Evolutionary conservation across 345 rosid species (phyloP), one percentile per base, ranked within the genome.

Genomic region (Lagerstroemia speciosa): DNA sequence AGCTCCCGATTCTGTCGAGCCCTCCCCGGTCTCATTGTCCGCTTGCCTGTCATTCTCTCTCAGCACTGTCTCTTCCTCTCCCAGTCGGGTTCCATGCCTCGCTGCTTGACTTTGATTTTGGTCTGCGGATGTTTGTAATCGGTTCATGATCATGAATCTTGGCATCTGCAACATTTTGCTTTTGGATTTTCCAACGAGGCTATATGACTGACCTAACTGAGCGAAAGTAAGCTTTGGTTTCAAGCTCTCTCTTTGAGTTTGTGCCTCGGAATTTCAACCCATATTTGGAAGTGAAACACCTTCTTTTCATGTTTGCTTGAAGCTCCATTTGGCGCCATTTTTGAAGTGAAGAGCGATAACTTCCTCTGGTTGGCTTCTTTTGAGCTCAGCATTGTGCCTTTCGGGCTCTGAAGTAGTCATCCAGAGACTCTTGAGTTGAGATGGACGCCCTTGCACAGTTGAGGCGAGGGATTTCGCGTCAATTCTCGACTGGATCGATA

Each of bases 401-500:
- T 58, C 63, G 14, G 6, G 14, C 15, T 27, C 62, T 9, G 22
- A 48, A 29, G 19, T 29, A 26, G 27, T 40, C 40, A 27, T 27
- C 33, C 11, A 2, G 20, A 31, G 6, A 24, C 24, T 2, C 2
- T 41, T 0, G 0, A 22, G 1, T 41, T 0, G 0, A 22, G 1
- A 87, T 91, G 96, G 93, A 87, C 60, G 55, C 83, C 9, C 80
- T 91, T 3, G 77, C 78, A 69, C 91, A 87, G 62, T 33, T 89
- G 70, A 87, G 78, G 80, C 83, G 90, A 7, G 93, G 93, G 52
- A 87, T 91, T 0, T 91, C 97, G 40, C 81, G 96, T 65, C 93
- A 89, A 69, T 82, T 87, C 81, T 89, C 96, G 57, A 84, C 87
- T 30, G 97, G 96, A 0, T 91, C 96, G 4, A 6, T 89, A 67